A percentile compares a stretch with the other conserved stretches of the same genome.
These are phyloP conservation scores for Colletotrichum sp. DNA, from an alignment of 2,329 filamentous ascomycete genomes.

Conservation along the genomic window DNA sequence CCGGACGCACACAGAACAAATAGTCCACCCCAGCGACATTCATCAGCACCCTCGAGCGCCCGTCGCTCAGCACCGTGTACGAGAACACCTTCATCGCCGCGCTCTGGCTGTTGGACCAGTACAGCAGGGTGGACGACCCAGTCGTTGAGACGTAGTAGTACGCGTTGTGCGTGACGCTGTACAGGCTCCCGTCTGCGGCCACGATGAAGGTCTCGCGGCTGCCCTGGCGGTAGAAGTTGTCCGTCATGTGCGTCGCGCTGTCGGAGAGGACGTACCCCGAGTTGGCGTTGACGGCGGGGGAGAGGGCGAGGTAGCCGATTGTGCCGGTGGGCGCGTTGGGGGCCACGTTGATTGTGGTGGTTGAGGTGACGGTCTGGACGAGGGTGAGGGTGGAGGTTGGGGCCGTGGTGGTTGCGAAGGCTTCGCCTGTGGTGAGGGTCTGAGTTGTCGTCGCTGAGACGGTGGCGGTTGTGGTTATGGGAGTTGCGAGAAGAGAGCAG, in stretches of 20 bases:
- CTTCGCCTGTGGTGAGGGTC: background rate
- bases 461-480: background rate
- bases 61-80: background rate
- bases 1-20: background rate
- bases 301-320: background rate
- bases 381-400: background rate
- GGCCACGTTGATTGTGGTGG: background rate
- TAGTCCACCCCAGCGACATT: accelerated
- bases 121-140: background rate
- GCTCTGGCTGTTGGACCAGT: background rate
- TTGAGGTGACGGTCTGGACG: background rate
- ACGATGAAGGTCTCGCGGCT: background rate
- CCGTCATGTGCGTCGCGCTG: background rate
- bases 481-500: background rate
- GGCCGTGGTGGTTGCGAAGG: background rate
- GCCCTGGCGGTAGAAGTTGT: background rate
- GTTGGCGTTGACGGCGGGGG: background rate
- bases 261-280: background rate
- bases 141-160: background rate
- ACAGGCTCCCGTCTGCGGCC: background rate
- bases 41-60: background rate
- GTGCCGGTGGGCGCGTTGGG: background rate
- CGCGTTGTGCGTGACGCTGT: background rate
- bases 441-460: background rate
- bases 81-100: background rate